Conservation (phyloP, 495 filamentous ascomycete species). For the Gamarada debralockiae region DNA sequence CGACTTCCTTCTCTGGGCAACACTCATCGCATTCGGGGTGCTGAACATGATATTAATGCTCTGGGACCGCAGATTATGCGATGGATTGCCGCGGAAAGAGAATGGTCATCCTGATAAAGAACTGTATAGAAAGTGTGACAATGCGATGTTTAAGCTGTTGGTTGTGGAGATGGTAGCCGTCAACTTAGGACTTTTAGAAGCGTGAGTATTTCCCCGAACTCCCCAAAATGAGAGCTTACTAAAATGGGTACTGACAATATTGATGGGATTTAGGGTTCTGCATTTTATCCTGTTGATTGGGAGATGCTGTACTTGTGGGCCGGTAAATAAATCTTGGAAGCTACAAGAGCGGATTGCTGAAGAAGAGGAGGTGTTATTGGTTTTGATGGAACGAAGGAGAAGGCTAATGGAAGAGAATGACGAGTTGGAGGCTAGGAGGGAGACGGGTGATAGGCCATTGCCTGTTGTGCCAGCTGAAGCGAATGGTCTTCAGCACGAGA, state of each 20-base stretch:
- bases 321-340: neutral
- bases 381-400: neutral
- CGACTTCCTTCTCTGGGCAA: constrained; percentile 9
- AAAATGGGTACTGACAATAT: neutral
- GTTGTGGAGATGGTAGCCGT: constrained; percentile 13
- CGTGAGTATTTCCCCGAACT: constrained; percentile 5
- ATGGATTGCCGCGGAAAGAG: neutral
- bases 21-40: constrained; percentile 10
- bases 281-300: constrained; percentile 1
- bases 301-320: neutral
- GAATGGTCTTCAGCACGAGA: too few relatives aligned
- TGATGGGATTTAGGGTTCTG: neutral
- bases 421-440: neutral
- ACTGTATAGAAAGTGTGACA: constrained; percentile 10
- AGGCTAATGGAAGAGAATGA: neutral
- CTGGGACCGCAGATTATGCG: constrained; percentile 4
- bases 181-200: constrained; percentile 5
- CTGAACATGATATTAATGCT: constrained; percentile 12
- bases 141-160: constrained; percentile 1
- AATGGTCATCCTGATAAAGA: neutral
- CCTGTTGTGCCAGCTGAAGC: neutral
- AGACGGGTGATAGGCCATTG: neutral
- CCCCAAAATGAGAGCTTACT: too few relatives aligned
- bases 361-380: neutral
- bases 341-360: neutral